Conservation (phyloP, 2,329 filamentous ascomycete species). For the Alternaria sp. region DNA sequence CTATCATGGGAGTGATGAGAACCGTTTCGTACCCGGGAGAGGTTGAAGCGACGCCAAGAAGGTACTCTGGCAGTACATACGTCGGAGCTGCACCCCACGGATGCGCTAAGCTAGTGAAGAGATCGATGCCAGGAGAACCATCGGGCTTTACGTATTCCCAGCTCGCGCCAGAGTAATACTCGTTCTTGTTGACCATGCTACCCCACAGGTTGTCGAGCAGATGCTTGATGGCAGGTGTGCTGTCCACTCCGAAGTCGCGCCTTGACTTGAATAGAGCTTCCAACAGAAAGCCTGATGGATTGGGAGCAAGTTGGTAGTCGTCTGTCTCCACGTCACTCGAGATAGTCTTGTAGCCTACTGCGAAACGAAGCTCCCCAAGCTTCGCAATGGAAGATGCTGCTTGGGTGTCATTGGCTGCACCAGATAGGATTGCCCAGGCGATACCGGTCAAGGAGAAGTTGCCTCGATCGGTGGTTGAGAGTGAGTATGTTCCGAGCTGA, state of each 20-base stretch:
- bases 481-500: slow-evolving; percentile 39
- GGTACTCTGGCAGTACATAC: slow-evolving; percentile 47
- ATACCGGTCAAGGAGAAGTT: slow-evolving; percentile 46
- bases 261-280: slow-evolving; percentile 40
- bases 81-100: slow-evolving; percentile 56
- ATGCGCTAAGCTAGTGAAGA: slow-evolving; percentile 54
- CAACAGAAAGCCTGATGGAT: slow-evolving; percentile 55
- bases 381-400: slow-evolving; percentile 36
- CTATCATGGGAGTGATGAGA: neutral
- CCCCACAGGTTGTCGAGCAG: slow-evolving; percentile 52
- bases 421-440: slow-evolving; percentile 44
- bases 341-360: neutral
- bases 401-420: slow-evolving; percentile 42
- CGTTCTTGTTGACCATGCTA: slow-evolving; percentile 49
- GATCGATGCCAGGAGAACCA: slow-evolving; percentile 49
- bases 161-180: slow-evolving; percentile 48
- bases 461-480: slow-evolving; percentile 25
- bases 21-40: slow-evolving; percentile 17
- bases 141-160: slow-evolving; percentile 56
- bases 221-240: slow-evolving; percentile 18
- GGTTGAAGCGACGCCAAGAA: slow-evolving; percentile 17
- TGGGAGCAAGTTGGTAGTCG: slow-evolving; percentile 44
- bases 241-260: slow-evolving; percentile 18
- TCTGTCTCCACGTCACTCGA: slow-evolving; percentile 12
- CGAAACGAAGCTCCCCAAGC: slow-evolving; percentile 16